phyloP scores from a whole-genome alignment of 2,329 filamentous ascomycete genomes.

The Alternaria longipes region DNA sequence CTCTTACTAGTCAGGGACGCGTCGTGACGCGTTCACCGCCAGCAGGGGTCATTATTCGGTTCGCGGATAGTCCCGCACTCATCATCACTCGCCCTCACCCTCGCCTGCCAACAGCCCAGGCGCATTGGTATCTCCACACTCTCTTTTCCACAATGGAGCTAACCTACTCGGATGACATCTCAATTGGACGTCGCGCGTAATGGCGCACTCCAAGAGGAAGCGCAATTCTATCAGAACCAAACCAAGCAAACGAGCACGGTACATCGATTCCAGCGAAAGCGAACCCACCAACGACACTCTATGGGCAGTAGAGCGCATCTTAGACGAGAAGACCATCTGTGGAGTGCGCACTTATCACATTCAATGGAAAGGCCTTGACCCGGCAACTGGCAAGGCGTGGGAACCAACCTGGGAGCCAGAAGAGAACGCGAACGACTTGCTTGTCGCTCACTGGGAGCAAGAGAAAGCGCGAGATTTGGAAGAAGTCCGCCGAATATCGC shows the following conservation, averaged over 20 bases:
- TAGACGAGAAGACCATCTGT: slow-evolving; percentile 29
- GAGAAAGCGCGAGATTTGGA: slow-evolving; percentile 7
- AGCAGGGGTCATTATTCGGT: not conserved
- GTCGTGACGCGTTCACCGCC: slow-evolving; percentile 1
- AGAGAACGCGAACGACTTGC: slow-evolving; percentile 41
- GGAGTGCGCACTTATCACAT: slow-evolving; percentile 58
- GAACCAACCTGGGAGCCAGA: slow-evolving; percentile 63
- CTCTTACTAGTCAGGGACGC: not conserved
- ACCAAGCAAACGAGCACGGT: slow-evolving; percentile 29
- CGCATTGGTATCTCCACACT: not conserved
- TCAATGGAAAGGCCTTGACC: slow-evolving; percentile 64
- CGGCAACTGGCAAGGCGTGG: slow-evolving; percentile 59
- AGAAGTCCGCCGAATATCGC: not conserved
- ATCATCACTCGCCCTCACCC: slow-evolving; percentile 10
- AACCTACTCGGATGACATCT: not conserved
- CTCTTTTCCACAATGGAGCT: slow-evolving; percentile 33
- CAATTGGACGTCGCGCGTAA: slow-evolving; percentile 35
- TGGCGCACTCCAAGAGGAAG: slow-evolving; percentile 39
- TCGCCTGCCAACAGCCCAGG: not conserved
- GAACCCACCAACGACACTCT: not conserved
- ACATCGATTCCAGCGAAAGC: slow-evolving; percentile 19
- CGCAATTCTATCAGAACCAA: slow-evolving; percentile 21
- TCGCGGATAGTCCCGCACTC: slow-evolving; percentile 1
- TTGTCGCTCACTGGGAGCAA: slow-evolving; percentile 44
- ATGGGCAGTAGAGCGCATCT: slow-evolving; percentile 28